phyloP scores from a whole-genome alignment of 768 basidiomycete species.

The Baorangia bicolor region DNA sequence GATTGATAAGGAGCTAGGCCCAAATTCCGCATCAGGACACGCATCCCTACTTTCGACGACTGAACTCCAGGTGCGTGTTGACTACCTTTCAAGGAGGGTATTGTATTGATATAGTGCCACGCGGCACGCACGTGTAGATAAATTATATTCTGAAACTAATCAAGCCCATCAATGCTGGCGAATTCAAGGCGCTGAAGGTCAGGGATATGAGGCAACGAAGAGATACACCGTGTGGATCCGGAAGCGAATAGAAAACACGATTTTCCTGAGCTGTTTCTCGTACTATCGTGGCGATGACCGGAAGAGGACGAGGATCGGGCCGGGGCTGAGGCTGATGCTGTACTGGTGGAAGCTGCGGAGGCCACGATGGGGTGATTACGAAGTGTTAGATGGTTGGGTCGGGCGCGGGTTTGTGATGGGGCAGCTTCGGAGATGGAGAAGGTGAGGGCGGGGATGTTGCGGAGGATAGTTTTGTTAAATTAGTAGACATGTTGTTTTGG shows the following conservation, averaged over 20 bases:
- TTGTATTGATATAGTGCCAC: not conserved
- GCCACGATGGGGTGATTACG: not conserved
- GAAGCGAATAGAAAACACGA: constrained; percentile 34
- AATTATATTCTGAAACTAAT: constrained; percentile 4
- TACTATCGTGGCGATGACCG: constrained; percentile 36
- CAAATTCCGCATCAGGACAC: not conserved
- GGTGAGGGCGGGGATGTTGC: constrained; percentile 21
- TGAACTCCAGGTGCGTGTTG: not conserved
- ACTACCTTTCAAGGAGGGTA: not conserved
- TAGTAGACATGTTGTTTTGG: too few species aligned
- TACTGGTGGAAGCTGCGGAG: not conserved
- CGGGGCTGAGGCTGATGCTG: too few species aligned
- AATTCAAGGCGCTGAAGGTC: not conserved
- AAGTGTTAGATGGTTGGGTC: not conserved
- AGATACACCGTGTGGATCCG: constrained; percentile 38
- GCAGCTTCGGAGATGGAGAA: constrained; percentile 11
- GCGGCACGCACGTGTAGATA: constrained; percentile 1
- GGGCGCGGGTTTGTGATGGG: constrained; percentile 17
- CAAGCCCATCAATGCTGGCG: not conserved
- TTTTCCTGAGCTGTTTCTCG: constrained; percentile 45
- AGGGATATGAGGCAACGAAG: not conserved
- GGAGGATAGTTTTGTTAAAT: constrained; percentile 9
- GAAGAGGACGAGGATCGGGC: constrained; percentile 13
- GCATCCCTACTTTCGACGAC: not conserved
- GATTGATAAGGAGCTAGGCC: not conserved